Base-by-base conservation (phyloP, 768 basidiomycete genomes). In the Butyriboletus loyo region DNA sequence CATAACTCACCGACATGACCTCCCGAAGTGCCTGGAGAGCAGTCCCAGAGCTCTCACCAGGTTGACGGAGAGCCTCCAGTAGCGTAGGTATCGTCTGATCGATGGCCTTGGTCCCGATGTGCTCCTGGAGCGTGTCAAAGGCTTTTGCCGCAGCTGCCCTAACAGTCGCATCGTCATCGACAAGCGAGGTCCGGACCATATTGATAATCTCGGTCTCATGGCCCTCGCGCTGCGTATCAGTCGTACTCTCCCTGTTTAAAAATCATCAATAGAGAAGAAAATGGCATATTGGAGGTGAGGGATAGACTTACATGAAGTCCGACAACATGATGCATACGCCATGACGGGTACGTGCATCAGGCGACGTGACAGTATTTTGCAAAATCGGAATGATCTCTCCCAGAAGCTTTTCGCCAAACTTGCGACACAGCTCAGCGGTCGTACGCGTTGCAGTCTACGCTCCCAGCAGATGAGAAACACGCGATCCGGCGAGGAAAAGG, bases 71-170 rank as follows among this genome's bases (percentile, higher is more conserved):
- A 2, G 96, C 96, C 61, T 94, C 93, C 48, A 99, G 69, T 0
- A 98, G 70, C 0, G 96, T 98, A 0, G 97, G 96, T 53, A 98
- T 98, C 0, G 93, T 98, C 72, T 95, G 84, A 64, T 98, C 96
- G 56, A 98, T 95, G 7, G 95, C 94, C 65, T 87, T 90, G 28
- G 84, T 79, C 7, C 96, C 97, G 36, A 98, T 79, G 61, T 87
- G 80, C 56, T 95, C 91, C 73, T 98, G 96, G n/a, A 98, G 78
- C 5, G 84, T 81, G 66, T 98, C 97, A 70, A 99, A 88, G 0
- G 87, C 84, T 59, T 77, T 86, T 0, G 95, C 96, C 7, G 95
- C 96, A 0, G 96, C 95, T 4, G 87, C 73, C 37, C 96, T 85
- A 19, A 98, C 96, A 39, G 81, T 81, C 19, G 87, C 74, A 62